Percentiles rank a stretch among this genome's conserved stretches.
Conservation (phyloP, 139 green algal genomes). For the Edaphochlamys debaryana region DNA sequence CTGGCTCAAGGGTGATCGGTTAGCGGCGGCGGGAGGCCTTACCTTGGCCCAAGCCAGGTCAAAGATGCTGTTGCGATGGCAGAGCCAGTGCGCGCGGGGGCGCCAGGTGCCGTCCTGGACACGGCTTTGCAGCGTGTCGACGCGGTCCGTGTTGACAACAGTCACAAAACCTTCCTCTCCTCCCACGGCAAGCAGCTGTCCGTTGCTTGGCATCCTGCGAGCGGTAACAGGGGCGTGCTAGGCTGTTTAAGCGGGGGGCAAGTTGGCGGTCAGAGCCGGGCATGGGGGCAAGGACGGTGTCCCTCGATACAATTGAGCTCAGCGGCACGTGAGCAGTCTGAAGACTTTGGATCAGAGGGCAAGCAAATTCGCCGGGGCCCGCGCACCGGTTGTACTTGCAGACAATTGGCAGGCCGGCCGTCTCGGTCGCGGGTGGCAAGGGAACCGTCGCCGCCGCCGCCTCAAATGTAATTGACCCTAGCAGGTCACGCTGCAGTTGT, state of each 20-base stretch:
- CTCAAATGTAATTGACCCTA: background rate
- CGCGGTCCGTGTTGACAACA: constrained; percentile 62
- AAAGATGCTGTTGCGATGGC: constrained; percentile 86
- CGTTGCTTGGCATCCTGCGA: too few species aligned
- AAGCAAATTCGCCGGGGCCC: too few species aligned
- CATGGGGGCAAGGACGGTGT: too few species aligned
- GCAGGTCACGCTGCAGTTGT: background rate
- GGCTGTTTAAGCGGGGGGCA: too few species aligned
- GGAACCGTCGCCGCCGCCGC: background rate
- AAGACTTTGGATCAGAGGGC: too few species aligned
- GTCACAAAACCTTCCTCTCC: constrained; percentile 86
- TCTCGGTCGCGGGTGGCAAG: background rate
- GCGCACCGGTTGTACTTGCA: constrained; percentile 16
- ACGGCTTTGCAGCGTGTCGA: constrained; percentile 41
- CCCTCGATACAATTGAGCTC: too few species aligned
- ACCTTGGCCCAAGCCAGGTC: constrained; percentile 83
- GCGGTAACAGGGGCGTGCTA: too few species aligned
- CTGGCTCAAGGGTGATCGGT: too few species aligned
- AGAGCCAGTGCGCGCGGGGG: constrained; percentile 72
- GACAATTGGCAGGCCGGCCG: background rate
- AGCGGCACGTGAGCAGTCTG: too few species aligned
- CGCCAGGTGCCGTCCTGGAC: constrained; percentile 27
- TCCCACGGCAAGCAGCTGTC: constrained; percentile 72
- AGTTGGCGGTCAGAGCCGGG: too few species aligned
- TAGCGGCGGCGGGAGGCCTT: too few species aligned